Evolutionary conservation across 352 stramenopile species (phyloP).

Genomic region (Phytopythium mirpurense): DNA sequence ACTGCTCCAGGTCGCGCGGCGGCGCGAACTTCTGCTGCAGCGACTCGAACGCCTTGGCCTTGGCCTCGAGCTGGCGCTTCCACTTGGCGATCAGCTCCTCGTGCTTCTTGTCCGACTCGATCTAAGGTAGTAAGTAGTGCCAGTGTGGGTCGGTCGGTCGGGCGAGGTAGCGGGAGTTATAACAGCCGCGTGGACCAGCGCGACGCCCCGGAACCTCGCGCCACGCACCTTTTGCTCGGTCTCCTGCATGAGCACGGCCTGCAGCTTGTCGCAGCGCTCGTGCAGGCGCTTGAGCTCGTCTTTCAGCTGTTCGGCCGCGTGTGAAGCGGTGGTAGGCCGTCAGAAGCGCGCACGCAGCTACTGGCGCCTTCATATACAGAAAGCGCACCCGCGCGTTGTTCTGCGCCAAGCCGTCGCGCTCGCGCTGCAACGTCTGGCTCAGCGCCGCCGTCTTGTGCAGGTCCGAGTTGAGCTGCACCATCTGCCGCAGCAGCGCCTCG

Average conservation of each 20-base stretch:
- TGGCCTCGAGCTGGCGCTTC: constrained; percentile 81
- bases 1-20: constrained; percentile 73
- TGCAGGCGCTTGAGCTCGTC: constrained; percentile 58
- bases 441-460: constrained; percentile 78
- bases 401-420: constrained; percentile 62
- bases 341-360: neutral
- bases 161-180: too few relatives aligned
- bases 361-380: too few relatives aligned
- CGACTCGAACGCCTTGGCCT: constrained; percentile 72
- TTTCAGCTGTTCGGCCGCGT: constrained; percentile 31
- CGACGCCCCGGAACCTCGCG: neutral
- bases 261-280: constrained; percentile 78
- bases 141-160: neutral
- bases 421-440: constrained; percentile 70
- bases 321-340: neutral
- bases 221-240: constrained; percentile 64
- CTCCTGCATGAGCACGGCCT: constrained; percentile 73
- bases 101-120: constrained; percentile 77
- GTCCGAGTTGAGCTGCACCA: constrained; percentile 81
- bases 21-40: constrained; percentile 82
- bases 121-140: constrained; percentile 18
- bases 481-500: constrained; percentile 71
- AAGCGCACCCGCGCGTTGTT: constrained; percentile 51
- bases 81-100: constrained; percentile 79
- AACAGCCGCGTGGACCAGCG: neutral